These are phyloP conservation scores for Ophiostoma montium DNA, from an alignment of 2,329 filamentous ascomycete species.

Conservation along the genomic window DNA sequence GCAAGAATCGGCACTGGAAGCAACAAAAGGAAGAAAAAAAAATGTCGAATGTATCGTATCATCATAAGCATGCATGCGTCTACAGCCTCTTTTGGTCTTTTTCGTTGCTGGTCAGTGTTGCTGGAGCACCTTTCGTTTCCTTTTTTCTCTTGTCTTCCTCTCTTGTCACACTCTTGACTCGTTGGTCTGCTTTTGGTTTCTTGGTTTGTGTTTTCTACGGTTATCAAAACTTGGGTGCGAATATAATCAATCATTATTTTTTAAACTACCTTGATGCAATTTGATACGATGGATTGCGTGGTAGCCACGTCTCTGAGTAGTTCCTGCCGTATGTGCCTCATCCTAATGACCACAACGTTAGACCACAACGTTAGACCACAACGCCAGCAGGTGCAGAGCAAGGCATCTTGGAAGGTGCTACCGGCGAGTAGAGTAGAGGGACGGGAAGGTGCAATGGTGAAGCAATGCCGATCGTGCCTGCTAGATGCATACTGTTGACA, in stretches of 20 bases:
- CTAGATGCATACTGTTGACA: no score
- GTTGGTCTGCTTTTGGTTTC: slow-evolving; percentile 1
- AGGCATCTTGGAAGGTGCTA: neutral
- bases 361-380: no score
- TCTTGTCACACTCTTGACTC: neutral
- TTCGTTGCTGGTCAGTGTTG: no score
- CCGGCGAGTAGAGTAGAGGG: neutral
- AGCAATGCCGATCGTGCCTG: no score
- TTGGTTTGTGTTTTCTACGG: slow-evolving; percentile 6
- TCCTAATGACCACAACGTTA: no score
- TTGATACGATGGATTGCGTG: neutral
- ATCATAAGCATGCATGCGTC: no score
- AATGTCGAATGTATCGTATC: no score
- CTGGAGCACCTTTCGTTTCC: neutral
- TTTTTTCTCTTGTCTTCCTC: neutral
- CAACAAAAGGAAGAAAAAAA: neutral
- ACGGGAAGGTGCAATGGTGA: no score
- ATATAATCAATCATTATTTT: neutral
- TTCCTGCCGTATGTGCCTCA: neutral
- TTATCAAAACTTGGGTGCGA: slow-evolving; percentile 4
- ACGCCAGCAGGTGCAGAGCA: no score
- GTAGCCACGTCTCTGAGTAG: neutral
- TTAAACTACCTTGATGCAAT: neutral
- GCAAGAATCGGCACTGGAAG: neutral
- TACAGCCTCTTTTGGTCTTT: no score